phyloP scores from a whole-genome alignment of 1,139 yeast genomes.

The Protomyces pachydermus region DNA sequence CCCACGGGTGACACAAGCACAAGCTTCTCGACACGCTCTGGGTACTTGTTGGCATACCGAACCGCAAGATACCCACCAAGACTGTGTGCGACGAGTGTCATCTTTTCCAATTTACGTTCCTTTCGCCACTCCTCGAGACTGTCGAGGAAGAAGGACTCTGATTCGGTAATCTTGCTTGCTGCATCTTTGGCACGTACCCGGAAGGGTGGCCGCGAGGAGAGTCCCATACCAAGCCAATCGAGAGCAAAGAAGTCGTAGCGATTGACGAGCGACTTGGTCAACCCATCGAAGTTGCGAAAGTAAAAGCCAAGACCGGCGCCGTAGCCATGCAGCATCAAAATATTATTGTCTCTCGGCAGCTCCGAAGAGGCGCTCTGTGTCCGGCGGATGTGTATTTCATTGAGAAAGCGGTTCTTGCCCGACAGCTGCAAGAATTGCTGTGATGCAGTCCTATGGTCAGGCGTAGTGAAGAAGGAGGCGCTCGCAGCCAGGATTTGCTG shows the following conservation, averaged over 20 bases:
- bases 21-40: constrained; percentile 58
- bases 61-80: constrained; percentile 85
- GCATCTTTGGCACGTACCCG: constrained; percentile 37
- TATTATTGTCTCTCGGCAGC: constrained; percentile 31
- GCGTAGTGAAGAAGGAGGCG: constrained; percentile 56
- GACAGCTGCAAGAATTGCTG: constrained; percentile 49
- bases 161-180: constrained; percentile 42
- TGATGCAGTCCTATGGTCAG: constrained; percentile 45
- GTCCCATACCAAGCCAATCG: constrained; percentile 82
- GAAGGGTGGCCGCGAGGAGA: constrained; percentile 61
- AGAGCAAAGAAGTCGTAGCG: constrained; percentile 56
- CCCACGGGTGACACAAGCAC: constrained; percentile 87
- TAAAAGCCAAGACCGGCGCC: constrained; percentile 86
- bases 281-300: constrained; percentile 63
- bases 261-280: constrained; percentile 42
- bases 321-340: constrained; percentile 82
- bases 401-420: constrained; percentile 49
- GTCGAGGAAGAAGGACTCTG: constrained; percentile 73
- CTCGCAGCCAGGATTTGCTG: constrained; percentile 44
- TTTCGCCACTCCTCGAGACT: constrained; percentile 80
- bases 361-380: constrained; percentile 24
- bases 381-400: constrained; percentile 49
- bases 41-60: constrained; percentile 71
- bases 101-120: constrained; percentile 47
- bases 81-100: constrained; percentile 82